These are phyloP conservation scores for Ocimum tenuiflorum DNA, from an alignment of 257 asterid genomes.

Conservation along the genomic window DNA sequence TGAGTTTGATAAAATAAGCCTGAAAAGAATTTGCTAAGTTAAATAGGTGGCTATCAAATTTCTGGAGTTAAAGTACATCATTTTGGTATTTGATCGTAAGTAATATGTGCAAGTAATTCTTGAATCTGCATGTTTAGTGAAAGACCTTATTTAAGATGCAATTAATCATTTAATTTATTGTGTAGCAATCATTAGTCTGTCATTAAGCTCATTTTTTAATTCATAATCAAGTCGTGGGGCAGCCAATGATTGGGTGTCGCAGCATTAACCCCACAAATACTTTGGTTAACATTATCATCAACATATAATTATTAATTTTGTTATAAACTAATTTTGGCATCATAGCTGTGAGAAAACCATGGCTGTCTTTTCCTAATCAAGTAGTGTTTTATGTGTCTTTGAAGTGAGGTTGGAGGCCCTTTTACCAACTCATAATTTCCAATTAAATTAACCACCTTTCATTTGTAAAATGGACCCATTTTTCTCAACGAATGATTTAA, in stretches of 20 bases:
- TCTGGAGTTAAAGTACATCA: too few species aligned
- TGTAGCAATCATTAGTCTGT: too few species aligned
- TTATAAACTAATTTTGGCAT: constrained; percentile 18
- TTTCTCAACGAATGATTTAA: constrained; percentile 16
- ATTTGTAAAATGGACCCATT: constrained; percentile 1
- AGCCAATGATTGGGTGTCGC: constrained; percentile 40
- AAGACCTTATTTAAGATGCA: neutral
- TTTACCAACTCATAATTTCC: constrained; percentile 34
- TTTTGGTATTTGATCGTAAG: too few species aligned
- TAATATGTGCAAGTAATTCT: too few species aligned
- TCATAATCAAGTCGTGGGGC: constrained; percentile 23
- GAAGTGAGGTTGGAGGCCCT: constrained; percentile 43
- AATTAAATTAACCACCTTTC: neutral
- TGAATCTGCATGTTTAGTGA: neutral
- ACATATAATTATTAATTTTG: constrained; percentile 26
- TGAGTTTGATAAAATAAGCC: too few species aligned
- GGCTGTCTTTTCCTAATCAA: constrained; percentile 45
- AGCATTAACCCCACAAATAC: constrained; percentile 3
- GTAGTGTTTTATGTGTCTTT: constrained; percentile 42
- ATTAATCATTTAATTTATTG: neutral
- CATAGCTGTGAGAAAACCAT: constrained; percentile 46
- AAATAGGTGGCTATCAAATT: too few species aligned
- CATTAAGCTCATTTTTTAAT: constrained; percentile 17
- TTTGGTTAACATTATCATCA: constrained; percentile 39
- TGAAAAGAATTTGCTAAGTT: too few species aligned